These are phyloP conservation scores for Yamadazyma membranifaciens DNA, from an alignment of 1,139 yeast species.

Conservation along the genomic window DNA sequence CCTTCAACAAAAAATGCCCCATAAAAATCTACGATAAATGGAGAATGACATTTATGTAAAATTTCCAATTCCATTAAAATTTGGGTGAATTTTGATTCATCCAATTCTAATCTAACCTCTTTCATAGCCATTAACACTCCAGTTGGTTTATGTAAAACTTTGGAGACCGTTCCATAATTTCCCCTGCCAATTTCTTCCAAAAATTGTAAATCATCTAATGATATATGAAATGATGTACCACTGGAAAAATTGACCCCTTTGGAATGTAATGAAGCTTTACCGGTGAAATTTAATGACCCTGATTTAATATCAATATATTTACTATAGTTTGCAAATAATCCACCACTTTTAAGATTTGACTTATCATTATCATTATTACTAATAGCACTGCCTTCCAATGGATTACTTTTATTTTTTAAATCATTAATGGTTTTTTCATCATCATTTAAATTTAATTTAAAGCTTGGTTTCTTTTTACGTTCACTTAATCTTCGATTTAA, in stretches of 20 bases:
- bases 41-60: constrained; percentile 84
- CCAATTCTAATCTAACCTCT: constrained; percentile 88
- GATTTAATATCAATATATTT: constrained; percentile 88
- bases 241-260: constrained; percentile 88
- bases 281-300: constrained; percentile 88
- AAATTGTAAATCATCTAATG: constrained; percentile 82
- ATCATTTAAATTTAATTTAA: constrained; percentile 31
- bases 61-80: constrained; percentile 95
- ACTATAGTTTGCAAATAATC: constrained; percentile 76
- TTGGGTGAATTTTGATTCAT: constrained; percentile 87
- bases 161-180: constrained; percentile 91
- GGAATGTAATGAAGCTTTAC: constrained; percentile 88
- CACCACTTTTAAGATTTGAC: constrained; percentile 17
- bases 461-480: constrained; percentile 38
- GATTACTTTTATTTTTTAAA: constrained; percentile 1
- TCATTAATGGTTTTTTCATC: constrained; percentile 10
- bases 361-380: not conserved
- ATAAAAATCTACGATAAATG: constrained; percentile 89
- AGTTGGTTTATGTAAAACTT: constrained; percentile 92
- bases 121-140: constrained; percentile 95
- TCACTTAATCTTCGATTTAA: constrained; percentile 38
- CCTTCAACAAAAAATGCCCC: constrained; percentile 98
- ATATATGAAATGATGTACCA: constrained; percentile 83
- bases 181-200: constrained; percentile 90
- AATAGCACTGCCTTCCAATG: constrained; percentile 1